Evolutionary conservation across 164 flowering plant genomes (phyloP).

Genomic region (Hamamelis virginiana): DNA sequence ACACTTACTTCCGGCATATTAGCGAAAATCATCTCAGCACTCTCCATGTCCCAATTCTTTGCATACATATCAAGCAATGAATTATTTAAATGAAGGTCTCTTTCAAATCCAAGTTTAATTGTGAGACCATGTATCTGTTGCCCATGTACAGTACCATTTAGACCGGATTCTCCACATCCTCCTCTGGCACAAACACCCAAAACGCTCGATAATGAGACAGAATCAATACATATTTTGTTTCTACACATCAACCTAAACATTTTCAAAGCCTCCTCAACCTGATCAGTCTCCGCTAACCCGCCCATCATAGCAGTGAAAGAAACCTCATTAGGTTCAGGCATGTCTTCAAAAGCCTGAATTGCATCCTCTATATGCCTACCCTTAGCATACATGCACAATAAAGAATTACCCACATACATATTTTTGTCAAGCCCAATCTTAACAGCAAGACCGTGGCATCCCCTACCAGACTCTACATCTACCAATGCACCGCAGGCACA

Average conservation of each 20-base stretch:
- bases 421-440: conserved; percentile 65
- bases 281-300: conserved; percentile 51
- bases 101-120: conserved; percentile 54
- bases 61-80: conserved; percentile 70
- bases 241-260: conserved; percentile 64
- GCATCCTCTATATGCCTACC: conserved; percentile 55
- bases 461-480: conserved; percentile 45
- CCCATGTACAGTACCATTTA: conserved; percentile 30
- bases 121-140: conserved; percentile 53
- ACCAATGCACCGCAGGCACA: conserved; percentile 59
- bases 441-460: conserved; percentile 55
- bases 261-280: conserved; percentile 51
- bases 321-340: conserved; percentile 70
- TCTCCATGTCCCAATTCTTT: conserved; percentile 54
- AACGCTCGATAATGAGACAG: conserved; percentile 64
- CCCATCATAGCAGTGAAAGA: conserved; percentile 73
- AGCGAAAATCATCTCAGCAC: conserved; percentile 60
- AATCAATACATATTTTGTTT: conserved; percentile 47
- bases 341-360: conserved; percentile 40
- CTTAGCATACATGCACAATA: conserved; percentile 75
- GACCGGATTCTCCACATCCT: conserved; percentile 23
- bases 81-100: conserved; percentile 52
- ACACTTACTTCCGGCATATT: conserved; percentile 34
- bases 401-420: conserved; percentile 70
- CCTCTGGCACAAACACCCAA: conserved; percentile 59